Evolutionary conservation across 331 rosid species (phyloP).

Genomic region (Malus hybrid): DNA sequence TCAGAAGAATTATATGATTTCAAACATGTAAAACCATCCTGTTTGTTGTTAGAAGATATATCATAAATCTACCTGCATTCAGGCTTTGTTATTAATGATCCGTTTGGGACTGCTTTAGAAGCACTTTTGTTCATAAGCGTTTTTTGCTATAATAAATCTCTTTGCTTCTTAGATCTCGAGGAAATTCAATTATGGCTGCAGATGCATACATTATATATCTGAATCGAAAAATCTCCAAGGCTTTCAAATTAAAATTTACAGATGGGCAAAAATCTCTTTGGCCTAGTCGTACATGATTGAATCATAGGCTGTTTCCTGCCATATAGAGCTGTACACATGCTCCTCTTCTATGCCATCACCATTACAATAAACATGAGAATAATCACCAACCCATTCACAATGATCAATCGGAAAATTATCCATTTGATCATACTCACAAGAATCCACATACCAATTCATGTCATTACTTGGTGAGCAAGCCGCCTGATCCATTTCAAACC

Average conservation of each 20-base stretch:
- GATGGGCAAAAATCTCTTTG: not conserved
- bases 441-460: slow-evolving; percentile 34
- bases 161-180: not conserved
- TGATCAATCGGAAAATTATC: slow-evolving; percentile 7
- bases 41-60: no score
- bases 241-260: not conserved
- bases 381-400: slow-evolving; percentile 1
- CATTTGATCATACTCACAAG: slow-evolving; percentile 18
- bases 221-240: not conserved
- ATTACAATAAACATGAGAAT: not conserved
- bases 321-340: slow-evolving; percentile 4
- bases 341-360: slow-evolving; percentile 10
- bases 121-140: no score
- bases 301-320: slow-evolving; percentile 21
- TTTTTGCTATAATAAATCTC: not conserved
- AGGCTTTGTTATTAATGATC: no score
- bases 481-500: slow-evolving; percentile 37
- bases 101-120: not conserved
- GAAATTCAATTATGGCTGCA: not conserved
- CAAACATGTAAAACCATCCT: not conserved
- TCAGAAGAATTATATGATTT: not conserved
- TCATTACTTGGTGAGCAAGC: slow-evolving; percentile 32
- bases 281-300: not conserved
- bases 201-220: not conserved
- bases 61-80: no score